phyloP scores from a whole-genome alignment of 805 yeast species.

The Candida hungchunana region DNA sequence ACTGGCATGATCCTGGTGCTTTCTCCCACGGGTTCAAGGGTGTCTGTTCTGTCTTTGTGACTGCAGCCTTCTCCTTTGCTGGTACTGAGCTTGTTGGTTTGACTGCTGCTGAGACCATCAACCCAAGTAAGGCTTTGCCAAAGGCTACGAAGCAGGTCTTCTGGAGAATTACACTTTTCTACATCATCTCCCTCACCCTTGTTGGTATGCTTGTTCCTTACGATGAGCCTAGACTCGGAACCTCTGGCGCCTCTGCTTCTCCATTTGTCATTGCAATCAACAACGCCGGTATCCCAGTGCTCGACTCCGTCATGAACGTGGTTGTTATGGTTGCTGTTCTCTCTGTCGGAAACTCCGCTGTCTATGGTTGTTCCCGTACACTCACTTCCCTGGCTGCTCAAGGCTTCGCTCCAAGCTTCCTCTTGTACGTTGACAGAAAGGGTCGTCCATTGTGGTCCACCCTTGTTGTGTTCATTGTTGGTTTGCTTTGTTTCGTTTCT shows the following conservation, averaged over 20 bases:
- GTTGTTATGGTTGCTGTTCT: slow-evolving; percentile 57
- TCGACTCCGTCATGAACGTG: slow-evolving; percentile 60
- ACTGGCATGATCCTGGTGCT: slow-evolving; percentile 59
- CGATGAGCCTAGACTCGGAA: slow-evolving; percentile 42
- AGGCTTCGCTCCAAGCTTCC: slow-evolving; percentile 46
- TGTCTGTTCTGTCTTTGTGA: slow-evolving; percentile 52
- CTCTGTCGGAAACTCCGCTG: slow-evolving; percentile 27
- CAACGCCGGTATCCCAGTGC: slow-evolving; percentile 54
- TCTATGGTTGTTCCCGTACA: slow-evolving; percentile 53
- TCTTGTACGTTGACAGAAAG: slow-evolving; percentile 42
- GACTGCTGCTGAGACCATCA: slow-evolving; percentile 44
- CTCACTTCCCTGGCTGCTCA: slow-evolving; percentile 48
- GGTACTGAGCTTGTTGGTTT: slow-evolving; percentile 62
- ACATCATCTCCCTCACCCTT: slow-evolving; percentile 51
- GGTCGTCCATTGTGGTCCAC: slow-evolving; percentile 55
- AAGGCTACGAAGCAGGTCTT: slow-evolving; percentile 49
- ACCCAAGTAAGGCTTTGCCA: slow-evolving; percentile 45
- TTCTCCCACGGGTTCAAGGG: slow-evolving; percentile 53
- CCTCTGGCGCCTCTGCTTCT: slow-evolving; percentile 63
- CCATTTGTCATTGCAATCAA: slow-evolving; percentile 73
- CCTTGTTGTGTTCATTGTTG: slow-evolving; percentile 39
- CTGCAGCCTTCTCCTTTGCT: slow-evolving; percentile 64
- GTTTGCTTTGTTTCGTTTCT: slow-evolving; percentile 55
- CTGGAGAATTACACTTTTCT: slow-evolving; percentile 73
- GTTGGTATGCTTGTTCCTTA: slow-evolving; percentile 74